phyloP scores from a whole-genome alignment of 2,329 filamentous ascomycete genomes.

The Chaetomiaceae sp. region DNA sequence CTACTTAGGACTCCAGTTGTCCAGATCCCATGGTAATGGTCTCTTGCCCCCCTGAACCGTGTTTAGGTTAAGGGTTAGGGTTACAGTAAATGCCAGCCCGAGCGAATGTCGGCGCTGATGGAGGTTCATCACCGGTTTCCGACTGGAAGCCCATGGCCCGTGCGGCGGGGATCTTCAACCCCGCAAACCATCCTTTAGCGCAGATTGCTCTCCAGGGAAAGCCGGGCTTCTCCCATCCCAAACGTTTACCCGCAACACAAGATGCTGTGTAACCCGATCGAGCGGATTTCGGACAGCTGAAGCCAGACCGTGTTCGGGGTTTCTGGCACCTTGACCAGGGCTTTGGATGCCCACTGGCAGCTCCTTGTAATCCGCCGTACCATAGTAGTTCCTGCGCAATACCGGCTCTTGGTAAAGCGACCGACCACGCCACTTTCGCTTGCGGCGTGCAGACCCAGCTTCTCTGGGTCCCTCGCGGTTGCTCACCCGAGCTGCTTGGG shows the following conservation, averaged over 20 bases:
- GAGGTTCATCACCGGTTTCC: too few relatives aligned
- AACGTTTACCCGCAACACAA: background rate
- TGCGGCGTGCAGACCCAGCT: background rate
- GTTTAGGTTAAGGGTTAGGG: slow-evolving; percentile 5
- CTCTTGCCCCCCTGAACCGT: too few relatives aligned
- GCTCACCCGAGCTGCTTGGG: background rate
- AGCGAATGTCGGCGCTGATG: too few relatives aligned
- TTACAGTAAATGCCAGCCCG: too few relatives aligned
- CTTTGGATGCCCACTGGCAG: too few relatives aligned
- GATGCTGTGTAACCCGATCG: background rate
- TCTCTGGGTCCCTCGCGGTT: background rate
- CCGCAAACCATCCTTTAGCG: background rate
- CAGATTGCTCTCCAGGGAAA: too few relatives aligned
- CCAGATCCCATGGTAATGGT: too few relatives aligned
- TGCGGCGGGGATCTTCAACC: background rate
- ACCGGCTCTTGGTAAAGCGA: background rate
- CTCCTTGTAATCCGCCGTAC: too few relatives aligned
- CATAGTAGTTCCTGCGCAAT: background rate
- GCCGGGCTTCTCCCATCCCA: background rate
- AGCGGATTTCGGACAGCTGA: background rate
- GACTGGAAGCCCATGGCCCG: too few relatives aligned
- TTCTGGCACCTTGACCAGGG: too few relatives aligned
- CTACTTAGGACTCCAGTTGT: too few relatives aligned
- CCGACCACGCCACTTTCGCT: slow-evolving; percentile 2
- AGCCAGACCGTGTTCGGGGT: too few relatives aligned